A percentile compares a stretch with the other conserved stretches of the same genome.
These are phyloP conservation scores for Lachancea cidri DNA, from an alignment of 805 yeast species.

Conservation along the genomic window DNA sequence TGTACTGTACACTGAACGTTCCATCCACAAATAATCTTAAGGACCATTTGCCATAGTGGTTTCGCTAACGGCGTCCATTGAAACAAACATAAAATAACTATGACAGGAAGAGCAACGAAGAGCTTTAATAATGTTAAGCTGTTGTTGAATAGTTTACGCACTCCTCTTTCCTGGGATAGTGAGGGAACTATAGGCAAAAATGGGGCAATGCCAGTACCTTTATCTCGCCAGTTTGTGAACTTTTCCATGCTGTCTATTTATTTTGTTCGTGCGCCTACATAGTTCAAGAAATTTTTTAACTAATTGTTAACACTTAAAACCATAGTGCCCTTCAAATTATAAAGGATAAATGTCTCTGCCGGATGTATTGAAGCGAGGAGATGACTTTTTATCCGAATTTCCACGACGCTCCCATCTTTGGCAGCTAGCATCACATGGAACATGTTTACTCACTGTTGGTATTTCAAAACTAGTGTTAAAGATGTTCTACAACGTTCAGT, in stretches of 20 bases:
- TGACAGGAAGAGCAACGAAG: constrained; percentile 18
- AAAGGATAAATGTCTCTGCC: constrained; percentile 53
- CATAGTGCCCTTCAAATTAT: background rate
- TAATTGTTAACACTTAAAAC: too few species aligned
- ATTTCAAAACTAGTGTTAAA: constrained; percentile 58
- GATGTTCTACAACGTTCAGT: constrained; percentile 56
- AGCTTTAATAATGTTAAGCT: constrained; percentile 13
- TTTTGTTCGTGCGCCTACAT: too few species aligned
- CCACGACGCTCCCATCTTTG: constrained; percentile 58
- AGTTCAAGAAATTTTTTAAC: background rate
- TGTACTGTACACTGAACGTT: constrained; percentile 35
- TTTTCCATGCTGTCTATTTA: constrained; percentile 58
- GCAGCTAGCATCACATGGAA: constrained; percentile 63
- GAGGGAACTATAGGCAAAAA: constrained; percentile 56
- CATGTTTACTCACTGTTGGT: constrained; percentile 61
- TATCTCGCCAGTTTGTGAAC: constrained; percentile 80
- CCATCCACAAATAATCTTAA: constrained; percentile 34
- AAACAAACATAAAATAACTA: constrained; percentile 9
- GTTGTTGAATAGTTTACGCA: constrained; percentile 1
- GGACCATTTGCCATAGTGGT: constrained; percentile 15
- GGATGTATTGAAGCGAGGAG: constrained; percentile 67
- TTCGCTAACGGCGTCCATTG: constrained; percentile 5
- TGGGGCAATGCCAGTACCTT: constrained; percentile 91
- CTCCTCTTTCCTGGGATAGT: constrained; percentile 10
- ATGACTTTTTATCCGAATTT: constrained; percentile 57